These are phyloP conservation scores for Mucor racemosus DNA, from an alignment of 371 early-diverging fungal species.

Conservation along the genomic window DNA sequence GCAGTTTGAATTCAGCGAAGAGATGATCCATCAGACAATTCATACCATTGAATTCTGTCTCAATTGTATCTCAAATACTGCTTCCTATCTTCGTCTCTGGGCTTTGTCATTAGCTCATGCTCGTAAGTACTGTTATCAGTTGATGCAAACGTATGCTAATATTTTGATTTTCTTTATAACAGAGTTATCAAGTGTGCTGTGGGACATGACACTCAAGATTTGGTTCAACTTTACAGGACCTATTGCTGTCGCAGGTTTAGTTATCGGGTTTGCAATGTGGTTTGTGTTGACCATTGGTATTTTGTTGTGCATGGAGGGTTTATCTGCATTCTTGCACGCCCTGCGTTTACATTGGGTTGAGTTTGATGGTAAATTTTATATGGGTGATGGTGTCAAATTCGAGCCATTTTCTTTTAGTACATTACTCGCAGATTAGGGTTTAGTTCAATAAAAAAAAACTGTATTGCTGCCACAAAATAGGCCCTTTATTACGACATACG, in stretches of 20 bases:
- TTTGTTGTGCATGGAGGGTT: constrained; percentile 97
- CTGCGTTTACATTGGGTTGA: constrained; percentile 99
- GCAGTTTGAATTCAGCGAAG: constrained; percentile 90
- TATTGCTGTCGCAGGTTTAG: constrained; percentile 65
- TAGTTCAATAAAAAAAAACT: background rate
- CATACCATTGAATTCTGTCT: constrained; percentile 99
- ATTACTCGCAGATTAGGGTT: background rate
- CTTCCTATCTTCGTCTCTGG: constrained; percentile 99
- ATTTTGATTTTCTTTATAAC: background rate
- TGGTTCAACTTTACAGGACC: constrained; percentile 60
- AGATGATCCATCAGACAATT: constrained; percentile 95
- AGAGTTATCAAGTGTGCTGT: constrained; percentile 96
- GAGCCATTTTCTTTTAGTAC: constrained; percentile 49
- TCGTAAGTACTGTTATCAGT: constrained; percentile 50
- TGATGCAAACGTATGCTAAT: background rate
- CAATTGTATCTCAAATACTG: constrained; percentile 98
- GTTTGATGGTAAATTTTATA: constrained; percentile 98
- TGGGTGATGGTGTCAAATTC: constrained; percentile 51
- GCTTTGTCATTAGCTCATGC: constrained; percentile 99
- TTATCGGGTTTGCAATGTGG: constrained; percentile 82
- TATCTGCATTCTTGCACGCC: constrained; percentile 98
- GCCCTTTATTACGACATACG: too few species aligned
- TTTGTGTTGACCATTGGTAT: constrained; percentile 85
- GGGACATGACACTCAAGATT: constrained; percentile 90
- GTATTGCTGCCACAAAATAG: too few species aligned